A percentile compares a stretch with the other conserved stretches of the same genome.
phyloP scores from a whole-genome alignment of 305 asterid genomes.

The Ruellia speciosa region DNA sequence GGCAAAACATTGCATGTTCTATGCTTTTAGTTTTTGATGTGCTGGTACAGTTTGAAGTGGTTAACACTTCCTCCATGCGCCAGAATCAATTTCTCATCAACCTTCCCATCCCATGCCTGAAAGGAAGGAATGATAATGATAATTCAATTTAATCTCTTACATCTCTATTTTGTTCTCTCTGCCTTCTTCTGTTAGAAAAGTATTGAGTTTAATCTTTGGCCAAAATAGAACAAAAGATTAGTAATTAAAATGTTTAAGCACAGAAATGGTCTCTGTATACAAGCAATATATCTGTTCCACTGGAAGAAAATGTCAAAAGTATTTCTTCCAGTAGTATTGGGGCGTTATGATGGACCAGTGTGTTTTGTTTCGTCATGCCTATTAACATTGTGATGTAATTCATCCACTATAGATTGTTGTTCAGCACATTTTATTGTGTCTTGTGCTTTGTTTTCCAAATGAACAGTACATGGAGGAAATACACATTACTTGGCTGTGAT shows the following conservation, averaged over 20 bases:
- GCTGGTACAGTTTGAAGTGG: background rate
- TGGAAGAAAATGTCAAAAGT: too few species aligned
- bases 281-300: too few species aligned
- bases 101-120: background rate
- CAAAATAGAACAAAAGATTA: too few species aligned
- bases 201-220: too few species aligned
- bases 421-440: background rate
- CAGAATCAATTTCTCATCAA: background rate
- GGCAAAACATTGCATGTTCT: background rate
- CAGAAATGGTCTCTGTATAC: too few species aligned
- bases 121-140: background rate
- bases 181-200: too few species aligned
- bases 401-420: background rate
- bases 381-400: background rate
- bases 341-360: background rate
- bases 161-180: too few species aligned
- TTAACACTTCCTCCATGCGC: background rate
- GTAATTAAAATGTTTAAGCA: too few species aligned
- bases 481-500: too few species aligned
- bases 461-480: too few species aligned
- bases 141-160: background rate
- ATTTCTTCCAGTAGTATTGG: too few species aligned
- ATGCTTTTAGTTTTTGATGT: background rate
- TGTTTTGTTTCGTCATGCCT: background rate
- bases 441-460: too few species aligned